Evolutionary conservation across 139 green algal genomes (phyloP).

Genomic region (Picochlorum sp.): DNA sequence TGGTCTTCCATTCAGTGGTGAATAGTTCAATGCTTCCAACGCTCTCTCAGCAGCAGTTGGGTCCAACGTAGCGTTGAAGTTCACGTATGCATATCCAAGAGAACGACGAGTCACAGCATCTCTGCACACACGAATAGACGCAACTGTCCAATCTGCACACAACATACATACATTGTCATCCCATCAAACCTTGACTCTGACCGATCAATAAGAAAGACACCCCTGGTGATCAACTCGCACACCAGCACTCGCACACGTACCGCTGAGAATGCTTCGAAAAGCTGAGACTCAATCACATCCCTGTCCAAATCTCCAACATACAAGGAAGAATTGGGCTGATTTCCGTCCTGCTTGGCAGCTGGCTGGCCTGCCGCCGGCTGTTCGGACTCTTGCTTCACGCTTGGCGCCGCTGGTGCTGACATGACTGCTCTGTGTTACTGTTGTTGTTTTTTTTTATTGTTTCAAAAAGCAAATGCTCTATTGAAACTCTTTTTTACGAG

Average conservation of each 20-base stretch:
- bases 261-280: conserved; percentile 87
- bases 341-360: conserved; percentile 3
- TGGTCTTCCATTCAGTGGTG: conserved; percentile 67
- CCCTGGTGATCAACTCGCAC: not conserved
- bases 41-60: conserved; percentile 68
- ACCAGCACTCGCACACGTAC: conserved; percentile 25
- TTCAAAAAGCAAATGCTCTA: too few species aligned
- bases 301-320: conserved; percentile 91
- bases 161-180: not conserved
- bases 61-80: conserved; percentile 85
- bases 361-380: not conserved
- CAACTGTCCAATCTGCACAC: conserved; percentile 74
- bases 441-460: too few species aligned
- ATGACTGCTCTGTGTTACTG: too few species aligned
- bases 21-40: conserved; percentile 86
- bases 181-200: not conserved
- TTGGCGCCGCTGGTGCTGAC: too few species aligned
- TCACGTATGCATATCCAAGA: conserved; percentile 92
- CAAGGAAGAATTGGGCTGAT: conserved; percentile 59
- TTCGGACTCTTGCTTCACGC: not conserved
- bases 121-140: conserved; percentile 86
- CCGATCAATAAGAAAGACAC: not conserved
- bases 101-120: conserved; percentile 86
- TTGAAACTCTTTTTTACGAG: too few species aligned
- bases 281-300: conserved; percentile 77